Evolutionary conservation across 2,329 filamentous ascomycete species (phyloP), one percentile per base, ranked within the genome.

Genomic region (Fusarium decemcellulare): DNA sequence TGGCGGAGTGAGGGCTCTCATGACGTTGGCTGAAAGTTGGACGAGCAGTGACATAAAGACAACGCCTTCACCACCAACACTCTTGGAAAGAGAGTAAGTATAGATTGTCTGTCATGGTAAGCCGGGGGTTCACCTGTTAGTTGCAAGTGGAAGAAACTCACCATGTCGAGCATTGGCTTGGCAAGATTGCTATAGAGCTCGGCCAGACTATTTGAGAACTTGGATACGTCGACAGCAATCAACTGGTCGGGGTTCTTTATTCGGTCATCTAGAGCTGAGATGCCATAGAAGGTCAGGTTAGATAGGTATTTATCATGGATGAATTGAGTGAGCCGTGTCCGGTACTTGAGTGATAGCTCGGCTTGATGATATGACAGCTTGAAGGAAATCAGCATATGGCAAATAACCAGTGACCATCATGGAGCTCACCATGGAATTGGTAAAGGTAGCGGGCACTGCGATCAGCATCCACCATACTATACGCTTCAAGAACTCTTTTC

Each of bases 381-480:
- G n/a, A 37, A 15, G 12, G 12, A 6, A 23, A 11, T 75, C 39
- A 75, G 63, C 37, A 47, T 12, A 47, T 10, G 48, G 42, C n/a
- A n/a, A 23, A 5, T 4, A 40, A 14, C 15, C 8, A 15, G 15
- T 29, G 23, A 32, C 16, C 15, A 10, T 6, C 4, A 46, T 47
- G 9, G 36, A 27, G 79, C 88, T 80, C 81, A 96, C 93, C 96
- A 99, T 99, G 1, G 95, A 98, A 81, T 99, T 99, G 42, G 96
- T 99, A 79, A 98, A 98, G 0, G 96, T 98, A 2, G 96, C 96
- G 10, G 96, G 96, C 15, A 99, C 87, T 29, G 96, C 95, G 71
- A 99, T 96, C 59, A 95, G 80, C 96, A 99, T 99, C 96, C 96
- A 99, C 94, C 95, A 98, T 7, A 97, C 88, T 73, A 99, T 90